Percentiles rank a stretch among this genome's conserved stretches.
Evolutionary conservation across 2,329 filamentous ascomycete genomes (phyloP).

Genomic region (Zopfia rhizophila): DNA sequence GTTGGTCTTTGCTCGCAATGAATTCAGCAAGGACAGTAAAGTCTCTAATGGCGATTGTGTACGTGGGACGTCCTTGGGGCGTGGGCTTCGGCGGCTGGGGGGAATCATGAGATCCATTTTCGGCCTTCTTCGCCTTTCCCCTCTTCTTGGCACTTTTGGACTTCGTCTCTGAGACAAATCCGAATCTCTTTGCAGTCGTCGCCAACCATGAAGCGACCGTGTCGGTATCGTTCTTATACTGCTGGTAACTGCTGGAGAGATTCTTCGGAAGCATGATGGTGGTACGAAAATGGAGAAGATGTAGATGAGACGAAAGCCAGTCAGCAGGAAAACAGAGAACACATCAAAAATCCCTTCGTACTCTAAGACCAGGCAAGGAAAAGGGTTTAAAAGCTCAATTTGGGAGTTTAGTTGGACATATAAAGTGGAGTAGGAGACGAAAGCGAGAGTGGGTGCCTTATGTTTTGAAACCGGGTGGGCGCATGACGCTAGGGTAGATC

Average conservation of each 20-base stretch:
- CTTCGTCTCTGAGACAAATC: conserved; percentile 33
- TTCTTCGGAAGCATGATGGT: conserved; percentile 25
- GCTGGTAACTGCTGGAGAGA: conserved; percentile 48
- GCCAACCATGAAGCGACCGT: conserved; percentile 56
- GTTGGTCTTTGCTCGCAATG: conserved; percentile 39
- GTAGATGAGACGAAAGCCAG: no score
- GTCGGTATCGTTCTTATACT: conserved; percentile 57
- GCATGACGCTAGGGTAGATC: no score
- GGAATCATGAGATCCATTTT: conserved; percentile 17
- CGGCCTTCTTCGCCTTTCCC: conserved; percentile 41
- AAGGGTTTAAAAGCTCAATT: no score
- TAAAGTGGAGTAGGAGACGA: no score
- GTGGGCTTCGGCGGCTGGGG: neutral
- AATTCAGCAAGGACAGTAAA: conserved; percentile 53
- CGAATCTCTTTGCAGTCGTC: conserved; percentile 51
- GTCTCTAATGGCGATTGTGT: conserved; percentile 52
- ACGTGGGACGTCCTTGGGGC: conserved; percentile 28
- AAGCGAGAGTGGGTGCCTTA: no score
- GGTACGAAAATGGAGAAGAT: neutral
- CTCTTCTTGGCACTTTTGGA: conserved; percentile 21
- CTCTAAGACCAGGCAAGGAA: no score
- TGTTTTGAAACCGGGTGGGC: no score
- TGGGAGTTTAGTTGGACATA: no score
- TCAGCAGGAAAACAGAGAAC: no score
- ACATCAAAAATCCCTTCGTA: no score